These are phyloP conservation scores for Ogataea glucozyma DNA, from an alignment of 805 yeast genomes.

Conservation along the genomic window DNA sequence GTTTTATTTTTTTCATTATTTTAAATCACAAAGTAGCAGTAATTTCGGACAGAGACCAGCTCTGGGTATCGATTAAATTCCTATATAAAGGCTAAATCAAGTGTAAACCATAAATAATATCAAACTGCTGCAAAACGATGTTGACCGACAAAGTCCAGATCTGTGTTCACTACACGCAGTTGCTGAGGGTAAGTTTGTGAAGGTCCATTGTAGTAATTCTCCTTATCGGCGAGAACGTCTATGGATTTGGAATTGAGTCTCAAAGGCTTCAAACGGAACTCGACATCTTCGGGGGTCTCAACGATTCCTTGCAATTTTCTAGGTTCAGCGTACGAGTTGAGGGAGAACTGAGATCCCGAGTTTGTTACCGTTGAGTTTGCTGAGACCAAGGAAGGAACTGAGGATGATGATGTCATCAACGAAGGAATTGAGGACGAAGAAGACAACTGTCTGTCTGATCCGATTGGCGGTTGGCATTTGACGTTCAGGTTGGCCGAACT, in stretches of 20 bases:
- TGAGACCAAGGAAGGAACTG: conserved; percentile 39
- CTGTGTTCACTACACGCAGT: conserved; percentile 14
- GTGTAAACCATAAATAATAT: not conserved
- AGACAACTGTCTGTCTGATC: conserved; percentile 11
- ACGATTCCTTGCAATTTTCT: conserved; percentile 10
- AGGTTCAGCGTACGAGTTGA: conserved; percentile 7
- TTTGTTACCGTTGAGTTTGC: conserved; percentile 38
- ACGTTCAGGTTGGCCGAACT: conserved; percentile 17
- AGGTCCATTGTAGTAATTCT: conserved; percentile 14
- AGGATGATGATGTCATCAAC: conserved; percentile 33
- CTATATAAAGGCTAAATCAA: not conserved
- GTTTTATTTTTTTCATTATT: conserved; percentile 2
- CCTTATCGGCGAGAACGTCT: conserved; percentile 16
- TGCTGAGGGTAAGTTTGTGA: conserved; percentile 5
- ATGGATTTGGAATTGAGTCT: conserved; percentile 13
- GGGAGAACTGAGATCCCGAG: conserved; percentile 21
- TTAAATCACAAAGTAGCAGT: too few relatives aligned
- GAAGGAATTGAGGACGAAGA: conserved; percentile 29
- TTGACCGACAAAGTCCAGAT: not conserved
- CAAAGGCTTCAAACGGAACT: conserved; percentile 24
- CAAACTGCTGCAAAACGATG: conserved; percentile 5
- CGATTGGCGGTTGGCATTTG: conserved; percentile 12
- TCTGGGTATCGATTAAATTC: not conserved
- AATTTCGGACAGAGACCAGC: conserved; percentile 7
- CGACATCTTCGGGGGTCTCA: conserved; percentile 7